Evolutionary conservation across 176 grass and related monocot genomes (phyloP).

Genomic region (Oryza glaberrima): DNA sequence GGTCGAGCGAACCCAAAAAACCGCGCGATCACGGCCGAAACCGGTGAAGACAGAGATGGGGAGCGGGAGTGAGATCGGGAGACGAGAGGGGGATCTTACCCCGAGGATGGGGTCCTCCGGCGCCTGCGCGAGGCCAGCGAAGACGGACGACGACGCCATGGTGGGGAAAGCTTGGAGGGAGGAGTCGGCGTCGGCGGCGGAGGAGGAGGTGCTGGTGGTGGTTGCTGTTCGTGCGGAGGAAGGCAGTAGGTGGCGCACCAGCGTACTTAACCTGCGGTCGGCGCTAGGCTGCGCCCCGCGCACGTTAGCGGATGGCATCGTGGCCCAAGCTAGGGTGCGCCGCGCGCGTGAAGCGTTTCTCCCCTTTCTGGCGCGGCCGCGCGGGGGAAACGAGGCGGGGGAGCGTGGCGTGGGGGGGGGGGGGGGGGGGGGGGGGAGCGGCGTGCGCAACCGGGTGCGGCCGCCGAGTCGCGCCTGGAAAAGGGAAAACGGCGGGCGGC

Average conservation of each 20-base stretch:
- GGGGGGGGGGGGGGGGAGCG: constrained; percentile 17
- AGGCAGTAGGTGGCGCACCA: constrained; percentile 71
- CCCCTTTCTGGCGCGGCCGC: not conserved
- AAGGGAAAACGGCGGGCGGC: constrained; percentile 36
- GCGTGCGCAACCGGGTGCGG: constrained; percentile 41
- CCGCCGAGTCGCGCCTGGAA: constrained; percentile 44
- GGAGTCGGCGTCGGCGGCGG: constrained; percentile 40
- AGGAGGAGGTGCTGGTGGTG: not conserved
- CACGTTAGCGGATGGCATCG: constrained; percentile 55
- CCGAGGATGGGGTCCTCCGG: constrained; percentile 98
- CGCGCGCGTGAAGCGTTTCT: not conserved
- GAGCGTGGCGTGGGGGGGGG: not conserved
- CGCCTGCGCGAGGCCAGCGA: constrained; percentile 70
- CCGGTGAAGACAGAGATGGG: not conserved
- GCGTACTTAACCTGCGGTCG: constrained; percentile 79
- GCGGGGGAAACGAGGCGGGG: constrained; percentile 9
- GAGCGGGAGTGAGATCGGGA: not conserved
- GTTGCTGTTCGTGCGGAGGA: constrained; percentile 42
- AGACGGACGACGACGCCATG: constrained; percentile 73
- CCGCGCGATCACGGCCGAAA: constrained; percentile 28
- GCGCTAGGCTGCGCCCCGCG: constrained; percentile 35
- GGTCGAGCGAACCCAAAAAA: constrained; percentile 11
- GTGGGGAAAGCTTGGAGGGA: constrained; percentile 47
- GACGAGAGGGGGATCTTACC: constrained; percentile 38
- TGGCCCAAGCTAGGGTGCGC: constrained; percentile 31